Conservation (phyloP, 495 filamentous ascomycete genomes). For the Penicillium cataractarum region DNA sequence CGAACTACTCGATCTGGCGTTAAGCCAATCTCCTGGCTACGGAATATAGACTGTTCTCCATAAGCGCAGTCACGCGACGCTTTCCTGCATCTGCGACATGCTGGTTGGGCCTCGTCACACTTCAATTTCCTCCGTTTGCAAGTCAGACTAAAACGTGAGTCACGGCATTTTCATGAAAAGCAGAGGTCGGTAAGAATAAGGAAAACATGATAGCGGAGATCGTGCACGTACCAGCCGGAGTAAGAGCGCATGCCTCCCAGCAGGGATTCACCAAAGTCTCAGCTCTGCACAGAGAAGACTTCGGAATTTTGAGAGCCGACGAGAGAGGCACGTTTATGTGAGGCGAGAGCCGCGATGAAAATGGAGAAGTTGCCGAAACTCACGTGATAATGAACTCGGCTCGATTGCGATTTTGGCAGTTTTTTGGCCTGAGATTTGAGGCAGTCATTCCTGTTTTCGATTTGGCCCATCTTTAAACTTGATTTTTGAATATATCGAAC, state of each 20-base stretch:
- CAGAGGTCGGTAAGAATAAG: neutral
- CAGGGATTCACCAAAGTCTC: neutral
- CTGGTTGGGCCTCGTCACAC: neutral
- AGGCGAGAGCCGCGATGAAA: neutral
- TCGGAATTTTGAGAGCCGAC: neutral
- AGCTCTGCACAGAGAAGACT: neutral
- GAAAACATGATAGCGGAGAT: neutral
- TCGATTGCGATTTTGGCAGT: neutral
- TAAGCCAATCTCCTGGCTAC: neutral
- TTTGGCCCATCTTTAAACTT: no score
- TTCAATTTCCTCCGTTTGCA: neutral
- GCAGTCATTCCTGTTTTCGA: neutral
- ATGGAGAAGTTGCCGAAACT: neutral
- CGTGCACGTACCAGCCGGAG: neutral
- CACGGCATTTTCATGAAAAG: neutral
- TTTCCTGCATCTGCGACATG: neutral
- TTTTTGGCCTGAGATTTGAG: neutral
- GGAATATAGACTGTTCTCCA: neutral
- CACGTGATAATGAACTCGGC: neutral
- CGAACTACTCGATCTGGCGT: neutral
- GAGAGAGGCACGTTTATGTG: no score
- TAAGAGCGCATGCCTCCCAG: constrained; percentile 1
- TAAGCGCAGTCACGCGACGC: neutral
- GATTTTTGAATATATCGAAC: no score
- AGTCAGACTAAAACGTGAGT: neutral